Percentiles rank a stretch among this genome's conserved stretches.
Conservation (phyloP, 2,329 filamentous ascomycete genomes). For the Tolypocladium ovalisporum region DNA sequence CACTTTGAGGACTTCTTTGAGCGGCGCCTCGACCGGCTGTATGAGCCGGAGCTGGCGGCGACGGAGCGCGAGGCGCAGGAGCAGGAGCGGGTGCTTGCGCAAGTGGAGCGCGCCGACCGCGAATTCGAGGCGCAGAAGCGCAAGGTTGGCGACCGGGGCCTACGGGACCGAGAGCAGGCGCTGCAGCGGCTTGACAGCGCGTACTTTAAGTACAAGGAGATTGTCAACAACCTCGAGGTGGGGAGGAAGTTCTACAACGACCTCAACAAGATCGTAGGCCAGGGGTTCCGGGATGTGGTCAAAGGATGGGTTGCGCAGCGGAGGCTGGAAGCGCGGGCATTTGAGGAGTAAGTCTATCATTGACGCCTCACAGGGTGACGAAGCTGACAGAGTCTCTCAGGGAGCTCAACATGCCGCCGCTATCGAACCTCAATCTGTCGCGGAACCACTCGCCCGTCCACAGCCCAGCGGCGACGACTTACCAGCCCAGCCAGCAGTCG, state of each 20-base stretch:
- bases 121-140: constrained; percentile 66
- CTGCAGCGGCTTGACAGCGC: constrained; percentile 83
- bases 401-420: constrained; percentile 40
- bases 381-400: constrained; percentile 15
- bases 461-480: constrained; percentile 2
- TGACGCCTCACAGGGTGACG: too few relatives aligned
- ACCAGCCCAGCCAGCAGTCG: constrained; percentile 6
- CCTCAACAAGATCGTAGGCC: constrained; percentile 72
- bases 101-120: constrained; percentile 64
- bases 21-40: constrained; percentile 60
- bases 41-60: constrained; percentile 66
- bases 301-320: constrained; percentile 71
- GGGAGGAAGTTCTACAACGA: constrained; percentile 97
- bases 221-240: constrained; percentile 81
- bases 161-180: constrained; percentile 70
- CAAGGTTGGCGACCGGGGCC: constrained; percentile 47
- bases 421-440: constrained; percentile 31
- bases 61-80: constrained; percentile 63
- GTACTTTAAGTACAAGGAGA: constrained; percentile 94
- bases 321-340: constrained; percentile 64
- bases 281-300: constrained; percentile 66
- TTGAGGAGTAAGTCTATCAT: constrained; percentile 56
- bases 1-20: constrained; percentile 93
- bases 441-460: constrained; percentile 12
- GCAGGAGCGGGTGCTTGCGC: constrained; percentile 59